Evolutionary conservation across 306 rosid species (phyloP).

Genomic region (Ziziphus jujuba): DNA sequence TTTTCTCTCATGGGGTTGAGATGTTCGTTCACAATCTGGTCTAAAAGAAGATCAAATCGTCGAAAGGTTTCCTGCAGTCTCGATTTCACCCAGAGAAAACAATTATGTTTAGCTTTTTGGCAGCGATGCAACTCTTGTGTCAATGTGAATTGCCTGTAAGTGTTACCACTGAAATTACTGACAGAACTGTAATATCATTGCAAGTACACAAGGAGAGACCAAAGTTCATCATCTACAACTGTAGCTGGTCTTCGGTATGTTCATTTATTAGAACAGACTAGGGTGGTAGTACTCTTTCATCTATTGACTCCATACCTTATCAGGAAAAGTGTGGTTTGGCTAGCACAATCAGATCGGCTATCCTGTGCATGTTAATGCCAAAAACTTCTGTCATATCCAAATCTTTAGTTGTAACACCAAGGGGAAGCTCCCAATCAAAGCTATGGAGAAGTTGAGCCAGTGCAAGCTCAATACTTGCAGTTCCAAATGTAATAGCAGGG

Average conservation of each 20-base stretch:
- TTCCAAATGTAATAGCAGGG: constrained; percentile 45
- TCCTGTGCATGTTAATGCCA: constrained; percentile 68
- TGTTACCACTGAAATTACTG: neutral
- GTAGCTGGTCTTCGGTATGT: neutral
- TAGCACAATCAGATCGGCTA: constrained; percentile 39
- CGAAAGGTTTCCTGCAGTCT: constrained; percentile 15
- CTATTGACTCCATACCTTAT: neutral
- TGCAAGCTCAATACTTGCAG: constrained; percentile 54
- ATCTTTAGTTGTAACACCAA: constrained; percentile 45
- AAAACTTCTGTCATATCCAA: constrained; percentile 62
- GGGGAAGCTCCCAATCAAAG: constrained; percentile 74
- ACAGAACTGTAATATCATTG: neutral
- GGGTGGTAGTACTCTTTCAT: neutral
- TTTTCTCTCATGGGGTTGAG: constrained; percentile 19
- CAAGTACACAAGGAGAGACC: too few relatives aligned
- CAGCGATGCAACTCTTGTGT: neutral
- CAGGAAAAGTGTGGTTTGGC: constrained; percentile 44
- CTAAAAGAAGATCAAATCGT: constrained; percentile 51
- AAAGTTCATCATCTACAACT: too few relatives aligned
- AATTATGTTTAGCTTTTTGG: neutral
- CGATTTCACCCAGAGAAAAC: neutral
- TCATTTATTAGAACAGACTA: neutral
- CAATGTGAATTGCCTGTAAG: neutral
- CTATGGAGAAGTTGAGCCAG: constrained; percentile 65
- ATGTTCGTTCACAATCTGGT: constrained; percentile 61